These are phyloP conservation scores for Orbilia ellipsospora DNA, from an alignment of 2,329 filamentous ascomycete genomes.

Conservation along the genomic window DNA sequence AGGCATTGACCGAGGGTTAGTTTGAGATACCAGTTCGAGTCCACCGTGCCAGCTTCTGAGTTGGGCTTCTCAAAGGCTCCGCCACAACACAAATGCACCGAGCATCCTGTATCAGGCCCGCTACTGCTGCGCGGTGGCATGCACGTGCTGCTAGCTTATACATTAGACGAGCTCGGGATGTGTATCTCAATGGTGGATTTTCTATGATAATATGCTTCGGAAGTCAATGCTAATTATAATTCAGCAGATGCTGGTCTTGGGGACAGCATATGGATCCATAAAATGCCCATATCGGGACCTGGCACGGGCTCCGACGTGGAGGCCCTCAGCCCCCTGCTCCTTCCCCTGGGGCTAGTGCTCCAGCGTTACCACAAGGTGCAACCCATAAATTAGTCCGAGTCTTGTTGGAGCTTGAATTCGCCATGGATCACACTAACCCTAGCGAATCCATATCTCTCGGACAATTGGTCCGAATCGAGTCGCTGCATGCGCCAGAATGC, in stretches of 20 bases:
- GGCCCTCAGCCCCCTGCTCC: constrained; percentile 1
- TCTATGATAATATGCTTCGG: too few species aligned
- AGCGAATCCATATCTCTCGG: neutral
- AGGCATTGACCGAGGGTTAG: too few species aligned
- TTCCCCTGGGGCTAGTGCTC: neutral
- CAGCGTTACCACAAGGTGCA: constrained; percentile 12
- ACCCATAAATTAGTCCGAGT: constrained; percentile 3
- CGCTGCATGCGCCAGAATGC: constrained; percentile 17
- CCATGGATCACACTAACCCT: neutral
- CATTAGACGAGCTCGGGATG: too few species aligned
- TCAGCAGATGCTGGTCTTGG: neutral
- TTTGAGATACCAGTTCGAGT: too few species aligned
- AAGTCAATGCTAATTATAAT: too few species aligned
- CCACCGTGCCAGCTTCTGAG: too few species aligned
- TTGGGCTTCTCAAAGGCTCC: too few species aligned
- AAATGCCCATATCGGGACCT: constrained; percentile 6
- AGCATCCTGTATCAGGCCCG: too few species aligned
- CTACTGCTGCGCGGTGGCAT: too few species aligned
- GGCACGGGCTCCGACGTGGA: constrained; percentile 8
- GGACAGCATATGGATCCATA: neutral
- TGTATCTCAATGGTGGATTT: too few species aligned
- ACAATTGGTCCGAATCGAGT: constrained; percentile 18
- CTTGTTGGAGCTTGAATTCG: constrained; percentile 7
- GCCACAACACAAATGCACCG: too few species aligned
- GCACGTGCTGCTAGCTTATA: too few species aligned